Evolutionary conservation across 306 rosid genomes (phyloP).

Genomic region (Lupinus albus): DNA sequence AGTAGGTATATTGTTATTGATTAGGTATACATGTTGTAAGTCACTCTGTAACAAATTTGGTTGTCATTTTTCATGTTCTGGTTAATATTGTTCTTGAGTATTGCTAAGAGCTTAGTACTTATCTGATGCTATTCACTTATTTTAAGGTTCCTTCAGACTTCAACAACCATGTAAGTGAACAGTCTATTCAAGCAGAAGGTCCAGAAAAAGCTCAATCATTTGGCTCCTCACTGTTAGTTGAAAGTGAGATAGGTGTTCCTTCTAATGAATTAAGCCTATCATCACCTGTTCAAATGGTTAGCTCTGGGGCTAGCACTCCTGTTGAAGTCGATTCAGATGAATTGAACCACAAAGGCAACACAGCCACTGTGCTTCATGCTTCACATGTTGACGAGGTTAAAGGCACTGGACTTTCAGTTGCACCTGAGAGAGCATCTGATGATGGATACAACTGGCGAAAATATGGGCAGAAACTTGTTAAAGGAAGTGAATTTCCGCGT

Average conservation of each 20-base stretch:
- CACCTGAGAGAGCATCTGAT: slow-evolving; percentile 63
- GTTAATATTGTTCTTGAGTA: slow-evolving; percentile 25
- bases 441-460: slow-evolving; percentile 99
- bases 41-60: slow-evolving; percentile 5
- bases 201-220: slow-evolving; percentile 56
- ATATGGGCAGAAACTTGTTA: slow-evolving; percentile 94
- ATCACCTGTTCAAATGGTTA: slow-evolving; percentile 56
- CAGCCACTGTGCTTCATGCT: slow-evolving; percentile 56
- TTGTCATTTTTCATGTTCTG: slow-evolving; percentile 34
- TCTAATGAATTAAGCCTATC: slow-evolving; percentile 64
- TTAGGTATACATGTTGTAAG: too few species aligned
- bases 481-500: slow-evolving; percentile 97
- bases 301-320: slow-evolving; percentile 56
- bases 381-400: slow-evolving; percentile 59
- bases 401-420: slow-evolving; percentile 58
- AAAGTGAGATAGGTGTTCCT: slow-evolving; percentile 60
- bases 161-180: slow-evolving; percentile 54
- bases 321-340: slow-evolving; percentile 67
- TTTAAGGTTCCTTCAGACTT: slow-evolving; percentile 77
- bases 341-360: slow-evolving; percentile 55
- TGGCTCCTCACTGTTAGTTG: slow-evolving; percentile 55
- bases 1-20: neutral
- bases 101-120: slow-evolving; percentile 41
- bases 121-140: slow-evolving; percentile 53
- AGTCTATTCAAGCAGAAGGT: slow-evolving; percentile 61